Evolutionary conservation across 441 rosid genomes (phyloP).

Genomic region (Euphorbia corollata): DNA sequence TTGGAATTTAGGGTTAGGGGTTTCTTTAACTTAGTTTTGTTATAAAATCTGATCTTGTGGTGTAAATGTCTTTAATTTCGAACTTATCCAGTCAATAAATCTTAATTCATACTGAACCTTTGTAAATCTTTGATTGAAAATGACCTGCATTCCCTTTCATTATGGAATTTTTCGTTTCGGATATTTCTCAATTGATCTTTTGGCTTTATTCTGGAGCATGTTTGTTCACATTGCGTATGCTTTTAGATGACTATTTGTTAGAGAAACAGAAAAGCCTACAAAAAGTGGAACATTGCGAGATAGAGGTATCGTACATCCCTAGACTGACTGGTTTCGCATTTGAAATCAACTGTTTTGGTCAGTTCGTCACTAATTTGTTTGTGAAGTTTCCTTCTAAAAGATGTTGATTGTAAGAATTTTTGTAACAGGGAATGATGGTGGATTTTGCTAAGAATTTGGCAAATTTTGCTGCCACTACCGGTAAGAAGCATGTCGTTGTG

Average conservation of each 20-base stretch:
- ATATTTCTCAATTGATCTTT: neutral
- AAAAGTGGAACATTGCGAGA: conserved; percentile 60
- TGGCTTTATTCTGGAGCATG: neutral
- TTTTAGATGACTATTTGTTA: conserved; percentile 57
- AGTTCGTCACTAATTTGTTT: neutral
- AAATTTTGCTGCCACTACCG: conserved; percentile 61
- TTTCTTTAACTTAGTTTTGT: neutral
- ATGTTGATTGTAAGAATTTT: neutral
- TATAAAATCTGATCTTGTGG: neutral
- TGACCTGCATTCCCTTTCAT: neutral
- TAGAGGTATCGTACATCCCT: conserved; percentile 46
- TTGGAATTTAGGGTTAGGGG: conserved; percentile 11
- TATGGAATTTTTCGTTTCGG: neutral
- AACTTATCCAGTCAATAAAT: neutral
- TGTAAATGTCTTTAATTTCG: neutral
- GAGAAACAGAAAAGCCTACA: conserved; percentile 45
- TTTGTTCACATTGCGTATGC: conserved; percentile 47
- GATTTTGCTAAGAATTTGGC: conserved; percentile 72
- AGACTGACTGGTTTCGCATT: conserved; percentile 9
- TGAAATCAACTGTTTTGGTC: conserved; percentile 1
- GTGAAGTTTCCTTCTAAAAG: neutral
- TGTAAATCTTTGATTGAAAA: neutral
- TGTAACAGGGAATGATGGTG: conserved; percentile 63
- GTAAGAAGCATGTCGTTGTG: conserved; percentile 61
- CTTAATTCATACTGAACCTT: neutral